Conservation (phyloP, 768 basidiomycete genomes). For the Mycena pura region DNA sequence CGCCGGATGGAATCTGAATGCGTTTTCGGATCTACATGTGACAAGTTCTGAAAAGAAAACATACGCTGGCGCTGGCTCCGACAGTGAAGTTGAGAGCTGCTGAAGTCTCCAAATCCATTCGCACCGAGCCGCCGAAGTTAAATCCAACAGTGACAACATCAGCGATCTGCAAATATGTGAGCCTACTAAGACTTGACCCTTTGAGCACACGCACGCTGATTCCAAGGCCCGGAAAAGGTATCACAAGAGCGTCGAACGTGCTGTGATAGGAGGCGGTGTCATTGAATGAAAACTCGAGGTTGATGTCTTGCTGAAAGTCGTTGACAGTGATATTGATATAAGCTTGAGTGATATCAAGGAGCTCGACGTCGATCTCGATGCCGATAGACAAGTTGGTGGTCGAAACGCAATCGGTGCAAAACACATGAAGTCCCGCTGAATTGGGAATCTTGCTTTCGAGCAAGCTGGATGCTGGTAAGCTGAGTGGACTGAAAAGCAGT, state of each 20-base stretch:
- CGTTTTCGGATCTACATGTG: not conserved
- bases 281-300: conserved; percentile 12
- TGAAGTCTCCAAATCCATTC: not conserved
- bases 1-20: conserved; percentile 8
- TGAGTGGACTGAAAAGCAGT: too few species aligned
- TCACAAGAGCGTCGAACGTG: not conserved
- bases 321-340: conserved; percentile 13
- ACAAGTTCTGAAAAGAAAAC: not conserved
- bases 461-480: too few species aligned
- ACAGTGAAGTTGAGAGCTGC: conserved; percentile 16
- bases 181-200: not conserved
- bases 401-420: conserved; percentile 21
- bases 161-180: not conserved
- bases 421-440: conserved; percentile 11
- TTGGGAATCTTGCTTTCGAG: not conserved
- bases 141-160: conserved; percentile 10
- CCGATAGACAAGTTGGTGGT: conserved; percentile 11
- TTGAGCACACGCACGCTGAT: not conserved
- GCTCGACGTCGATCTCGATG: conserved; percentile 2
- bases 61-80: conserved; percentile 9
- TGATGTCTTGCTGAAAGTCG: conserved; percentile 17
- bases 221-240: conserved; percentile 4
- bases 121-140: conserved; percentile 9
- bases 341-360: not conserved
- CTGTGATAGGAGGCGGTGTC: not conserved